These are phyloP conservation scores for Thoreauomyces humboldtii DNA, from an alignment of 192 early-diverging fungal genomes.

Conservation along the genomic window DNA sequence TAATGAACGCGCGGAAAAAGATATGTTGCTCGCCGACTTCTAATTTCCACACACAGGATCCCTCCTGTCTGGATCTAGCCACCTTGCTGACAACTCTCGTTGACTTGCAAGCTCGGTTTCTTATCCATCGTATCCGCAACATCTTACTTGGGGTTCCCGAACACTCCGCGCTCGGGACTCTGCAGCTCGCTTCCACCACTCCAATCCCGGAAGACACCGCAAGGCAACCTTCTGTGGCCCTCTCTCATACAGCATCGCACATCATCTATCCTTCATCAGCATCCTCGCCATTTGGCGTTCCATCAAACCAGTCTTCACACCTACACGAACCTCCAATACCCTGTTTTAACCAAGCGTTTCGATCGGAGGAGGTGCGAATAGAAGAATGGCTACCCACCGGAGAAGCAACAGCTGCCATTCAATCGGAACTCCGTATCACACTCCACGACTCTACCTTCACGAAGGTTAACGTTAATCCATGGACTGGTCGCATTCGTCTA, in stretches of 20 bases:
- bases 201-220: too few relatives aligned
- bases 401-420: background rate
- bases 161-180: background rate
- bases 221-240: too few relatives aligned
- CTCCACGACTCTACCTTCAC: background rate
- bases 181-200: background rate
- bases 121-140: constrained; percentile 5
- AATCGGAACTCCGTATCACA: constrained; percentile 1
- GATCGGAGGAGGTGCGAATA: background rate
- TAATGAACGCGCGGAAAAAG: too few relatives aligned
- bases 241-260: too few relatives aligned
- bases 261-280: too few relatives aligned
- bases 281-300: too few relatives aligned
- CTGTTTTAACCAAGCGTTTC: background rate
- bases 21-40: too few relatives aligned
- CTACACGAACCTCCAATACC: too few relatives aligned
- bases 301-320: too few relatives aligned
- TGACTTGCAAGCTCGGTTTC: constrained; percentile 1
- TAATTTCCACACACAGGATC: too few relatives aligned
- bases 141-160: background rate
- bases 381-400: constrained; percentile 13
- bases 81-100: background rate
- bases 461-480: constrained; percentile 1
- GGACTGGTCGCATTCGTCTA: constrained; percentile 7
- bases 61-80: background rate